Percentiles rank a stretch among this genome's conserved stretches.
Conservation (phyloP, 805 yeast species). For the Yamadazyma sp. region DNA sequence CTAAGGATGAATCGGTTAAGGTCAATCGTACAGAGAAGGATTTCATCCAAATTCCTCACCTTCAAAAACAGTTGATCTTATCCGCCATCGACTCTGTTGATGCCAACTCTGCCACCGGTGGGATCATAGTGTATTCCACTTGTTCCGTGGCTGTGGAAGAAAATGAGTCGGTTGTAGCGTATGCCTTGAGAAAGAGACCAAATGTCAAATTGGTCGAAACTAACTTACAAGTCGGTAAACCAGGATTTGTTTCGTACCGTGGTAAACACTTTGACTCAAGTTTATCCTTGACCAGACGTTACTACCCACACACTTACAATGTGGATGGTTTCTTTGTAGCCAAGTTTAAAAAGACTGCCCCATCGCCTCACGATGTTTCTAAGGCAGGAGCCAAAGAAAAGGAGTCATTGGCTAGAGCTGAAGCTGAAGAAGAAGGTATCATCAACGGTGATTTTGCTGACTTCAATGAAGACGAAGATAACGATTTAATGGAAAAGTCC, state of each 20-base stretch:
- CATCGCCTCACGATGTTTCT: constrained; percentile 80
- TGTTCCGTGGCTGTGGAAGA: constrained; percentile 99
- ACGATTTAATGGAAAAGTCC: constrained; percentile 65
- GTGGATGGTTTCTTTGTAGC: constrained; percentile 99
- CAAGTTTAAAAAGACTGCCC: constrained; percentile 85
- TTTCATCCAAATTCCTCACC: constrained; percentile 92
- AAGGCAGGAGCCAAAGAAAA: constrained; percentile 88
- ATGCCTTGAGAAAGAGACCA: constrained; percentile 93
- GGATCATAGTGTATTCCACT: constrained; percentile 92
- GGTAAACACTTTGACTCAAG: constrained; percentile 87
- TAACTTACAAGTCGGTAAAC: constrained; percentile 90
- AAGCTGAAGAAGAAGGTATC: constrained; percentile 76
- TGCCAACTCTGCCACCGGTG: constrained; percentile 89
- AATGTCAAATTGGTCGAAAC: constrained; percentile 93
- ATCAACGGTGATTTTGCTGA: constrained; percentile 84
- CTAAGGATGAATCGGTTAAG: constrained; percentile 94
- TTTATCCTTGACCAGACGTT: constrained; percentile 82
- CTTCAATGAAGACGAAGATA: constrained; percentile 77
- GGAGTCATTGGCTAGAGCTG: constrained; percentile 77
- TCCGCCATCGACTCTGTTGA: constrained; percentile 98
- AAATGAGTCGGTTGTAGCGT: constrained; percentile 98
- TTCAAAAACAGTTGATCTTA: constrained; percentile 88
- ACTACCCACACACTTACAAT: constrained; percentile 97
- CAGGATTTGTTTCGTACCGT: constrained; percentile 89
- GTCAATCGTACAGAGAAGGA: constrained; percentile 93